Conservation (phyloP, 164 flowering plant species). For the Umbilicus rupestris region DNA sequence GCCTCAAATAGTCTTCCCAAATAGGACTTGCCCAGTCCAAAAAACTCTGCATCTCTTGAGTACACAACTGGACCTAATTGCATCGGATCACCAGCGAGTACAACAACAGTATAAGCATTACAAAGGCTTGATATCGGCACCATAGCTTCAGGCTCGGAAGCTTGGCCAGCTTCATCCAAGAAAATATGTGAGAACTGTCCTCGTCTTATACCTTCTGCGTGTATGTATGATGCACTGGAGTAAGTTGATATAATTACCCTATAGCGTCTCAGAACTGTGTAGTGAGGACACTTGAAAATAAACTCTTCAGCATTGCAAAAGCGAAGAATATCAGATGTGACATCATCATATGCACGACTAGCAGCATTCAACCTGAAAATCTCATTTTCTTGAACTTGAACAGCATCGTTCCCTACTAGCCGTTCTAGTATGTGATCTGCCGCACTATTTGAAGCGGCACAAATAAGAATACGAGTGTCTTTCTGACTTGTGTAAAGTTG, state of each 20-base stretch:
- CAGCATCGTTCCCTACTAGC: conserved; percentile 28
- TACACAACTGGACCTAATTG: conserved; percentile 82
- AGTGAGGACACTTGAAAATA: conserved; percentile 57
- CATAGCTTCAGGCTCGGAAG: conserved; percentile 96
- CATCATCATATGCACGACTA: conserved; percentile 57
- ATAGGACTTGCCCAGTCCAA: conserved; percentile 75
- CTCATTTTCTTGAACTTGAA: conserved; percentile 29
- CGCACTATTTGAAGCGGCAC: conserved; percentile 92
- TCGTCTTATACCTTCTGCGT: conserved; percentile 50
- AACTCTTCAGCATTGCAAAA: conserved; percentile 56
- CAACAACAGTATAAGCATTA: conserved; percentile 46
- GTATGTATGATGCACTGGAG: conserved; percentile 62
- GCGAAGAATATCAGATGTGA: conserved; percentile 32
- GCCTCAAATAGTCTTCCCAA: conserved; percentile 67
- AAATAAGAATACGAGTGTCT: conserved; percentile 48
- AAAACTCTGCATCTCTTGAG: conserved; percentile 56
- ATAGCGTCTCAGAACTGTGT: conserved; percentile 31
- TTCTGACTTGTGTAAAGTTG: conserved; percentile 45
- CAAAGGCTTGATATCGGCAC: conserved; percentile 59
- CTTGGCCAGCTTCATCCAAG: conserved; percentile 97
- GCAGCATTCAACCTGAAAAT: conserved; percentile 78
- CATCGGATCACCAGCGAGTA: conserved; percentile 92
- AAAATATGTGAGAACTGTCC: conserved; percentile 84
- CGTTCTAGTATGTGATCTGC: conserved; percentile 75
- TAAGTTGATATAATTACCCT: conserved; percentile 78